Conservation (phyloP, 2,329 filamentous ascomycete genomes). For the Pleoardoris graminearum region DNA sequence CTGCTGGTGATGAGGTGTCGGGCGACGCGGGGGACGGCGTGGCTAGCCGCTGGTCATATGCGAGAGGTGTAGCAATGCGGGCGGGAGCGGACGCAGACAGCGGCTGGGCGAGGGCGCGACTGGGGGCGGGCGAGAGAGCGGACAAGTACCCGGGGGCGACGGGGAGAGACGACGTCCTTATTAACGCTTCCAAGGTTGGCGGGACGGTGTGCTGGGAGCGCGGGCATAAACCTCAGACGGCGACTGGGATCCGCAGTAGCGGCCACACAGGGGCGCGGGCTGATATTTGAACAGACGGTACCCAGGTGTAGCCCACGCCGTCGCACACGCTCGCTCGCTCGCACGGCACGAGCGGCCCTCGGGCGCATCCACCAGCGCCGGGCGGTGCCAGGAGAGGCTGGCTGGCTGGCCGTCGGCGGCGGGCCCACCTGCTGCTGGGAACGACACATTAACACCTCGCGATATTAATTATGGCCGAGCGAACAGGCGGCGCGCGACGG, state of each 20-base stretch:
- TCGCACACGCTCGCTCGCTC: no score
- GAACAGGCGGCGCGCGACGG: neutral
- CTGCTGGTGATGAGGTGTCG: constrained; percentile 18
- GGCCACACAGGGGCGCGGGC: constrained; percentile 20
- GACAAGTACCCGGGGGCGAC: neutral
- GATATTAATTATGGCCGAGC: constrained; percentile 18
- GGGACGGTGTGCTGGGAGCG: constrained; percentile 23
- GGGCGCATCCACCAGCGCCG: neutral
- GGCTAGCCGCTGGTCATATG: constrained; percentile 22
- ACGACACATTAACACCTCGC: constrained; percentile 14
- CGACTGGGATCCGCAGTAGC: constrained; percentile 26
- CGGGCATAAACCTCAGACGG: constrained; percentile 16
- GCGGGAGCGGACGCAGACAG: neutral
- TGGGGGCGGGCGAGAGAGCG: constrained; percentile 1
- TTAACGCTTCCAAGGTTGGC: constrained; percentile 17
- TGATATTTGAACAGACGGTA: constrained; percentile 27
- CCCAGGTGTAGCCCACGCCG: no score
- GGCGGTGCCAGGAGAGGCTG: constrained; percentile 1
- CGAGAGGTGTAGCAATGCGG: constrained; percentile 5
- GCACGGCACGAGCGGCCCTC: constrained; percentile 13
- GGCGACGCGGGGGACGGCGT: constrained; percentile 3
- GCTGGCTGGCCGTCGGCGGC: neutral
- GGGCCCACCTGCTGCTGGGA: constrained; percentile 6
- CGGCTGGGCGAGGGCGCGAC: neutral
- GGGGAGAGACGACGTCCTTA: constrained; percentile 17